phyloP scores from a whole-genome alignment of 257 asterid species.

The Nicotiana tabacum region DNA sequence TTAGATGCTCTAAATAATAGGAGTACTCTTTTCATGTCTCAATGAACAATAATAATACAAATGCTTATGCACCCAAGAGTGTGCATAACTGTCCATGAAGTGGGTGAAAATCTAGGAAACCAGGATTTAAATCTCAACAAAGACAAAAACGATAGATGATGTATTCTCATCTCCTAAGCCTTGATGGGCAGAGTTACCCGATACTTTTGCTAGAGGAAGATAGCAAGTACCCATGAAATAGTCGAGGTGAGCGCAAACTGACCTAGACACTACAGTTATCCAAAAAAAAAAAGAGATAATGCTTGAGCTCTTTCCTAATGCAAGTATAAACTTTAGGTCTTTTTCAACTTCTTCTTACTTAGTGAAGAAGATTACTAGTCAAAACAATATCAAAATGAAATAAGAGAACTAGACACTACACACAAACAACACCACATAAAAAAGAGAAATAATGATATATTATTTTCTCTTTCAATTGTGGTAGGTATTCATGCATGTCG shows the following conservation, averaged over 20 bases:
- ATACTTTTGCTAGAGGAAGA: neutral
- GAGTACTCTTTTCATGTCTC: neutral
- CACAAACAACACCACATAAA: neutral
- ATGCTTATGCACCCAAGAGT: neutral
- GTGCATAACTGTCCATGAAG: neutral
- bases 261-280: neutral
- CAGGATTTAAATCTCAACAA: neutral
- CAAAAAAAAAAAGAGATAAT: neutral
- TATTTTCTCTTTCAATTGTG: neutral
- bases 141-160: neutral
- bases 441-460: neutral
- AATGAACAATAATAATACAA: neutral
- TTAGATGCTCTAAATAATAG: neutral
- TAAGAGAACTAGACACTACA: neutral
- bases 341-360: neutral
- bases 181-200: neutral
- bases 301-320: neutral
- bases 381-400: neutral
- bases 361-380: neutral
- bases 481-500: neutral
- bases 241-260: neutral
- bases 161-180: neutral
- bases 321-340: neutral
- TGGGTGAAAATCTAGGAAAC: neutral
- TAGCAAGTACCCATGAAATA: neutral